Evolutionary conservation across 2,329 filamentous ascomycete genomes (phyloP).

Genomic region (Fusarium torreyae): DNA sequence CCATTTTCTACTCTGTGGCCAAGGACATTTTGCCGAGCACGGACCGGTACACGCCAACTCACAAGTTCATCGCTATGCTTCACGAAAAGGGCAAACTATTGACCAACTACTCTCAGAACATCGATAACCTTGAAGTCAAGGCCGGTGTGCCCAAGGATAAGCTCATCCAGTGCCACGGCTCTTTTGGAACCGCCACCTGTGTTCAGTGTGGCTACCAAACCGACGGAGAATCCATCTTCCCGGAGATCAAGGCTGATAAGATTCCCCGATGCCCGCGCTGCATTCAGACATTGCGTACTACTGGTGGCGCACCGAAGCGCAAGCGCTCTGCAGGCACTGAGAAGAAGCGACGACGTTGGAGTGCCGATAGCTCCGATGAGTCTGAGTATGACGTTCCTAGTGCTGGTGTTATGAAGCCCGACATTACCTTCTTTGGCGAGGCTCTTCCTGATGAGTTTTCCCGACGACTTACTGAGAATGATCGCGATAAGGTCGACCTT

Average conservation of each 20-base stretch:
- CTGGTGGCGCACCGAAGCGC: slow-evolving; percentile 53
- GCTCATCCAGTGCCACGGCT: slow-evolving; percentile 95
- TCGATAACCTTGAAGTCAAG: slow-evolving; percentile 93
- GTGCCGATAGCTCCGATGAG: slow-evolving; percentile 60
- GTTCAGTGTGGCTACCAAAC: slow-evolving; percentile 84
- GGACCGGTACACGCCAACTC: slow-evolving; percentile 88
- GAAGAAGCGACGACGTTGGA: slow-evolving; percentile 60
- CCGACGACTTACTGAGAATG: slow-evolving; percentile 82
- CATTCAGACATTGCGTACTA: slow-evolving; percentile 64
- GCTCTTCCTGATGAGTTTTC: slow-evolving; percentile 88
- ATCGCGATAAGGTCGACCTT: slow-evolving; percentile 85
- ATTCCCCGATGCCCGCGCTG: slow-evolving; percentile 87
- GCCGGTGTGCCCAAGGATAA: slow-evolving; percentile 87
- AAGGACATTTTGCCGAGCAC: slow-evolving; percentile 89
- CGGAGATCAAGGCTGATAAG: slow-evolving; percentile 80
- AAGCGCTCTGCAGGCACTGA: slow-evolving; percentile 59
- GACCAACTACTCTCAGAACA: slow-evolving; percentile 99
- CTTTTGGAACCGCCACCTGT: slow-evolving; percentile 93
- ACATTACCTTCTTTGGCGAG: slow-evolving; percentile 99
- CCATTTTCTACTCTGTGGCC: slow-evolving; percentile 91
- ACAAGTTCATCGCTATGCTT: slow-evolving; percentile 91
- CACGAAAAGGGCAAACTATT: slow-evolving; percentile 91
- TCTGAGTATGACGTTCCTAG: slow-evolving; percentile 70
- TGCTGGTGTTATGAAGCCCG: slow-evolving; percentile 92
- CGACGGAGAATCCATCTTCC: slow-evolving; percentile 82